phyloP scores from a whole-genome alignment of 1,284 basidiomycete species.

The Somion occarium region DNA sequence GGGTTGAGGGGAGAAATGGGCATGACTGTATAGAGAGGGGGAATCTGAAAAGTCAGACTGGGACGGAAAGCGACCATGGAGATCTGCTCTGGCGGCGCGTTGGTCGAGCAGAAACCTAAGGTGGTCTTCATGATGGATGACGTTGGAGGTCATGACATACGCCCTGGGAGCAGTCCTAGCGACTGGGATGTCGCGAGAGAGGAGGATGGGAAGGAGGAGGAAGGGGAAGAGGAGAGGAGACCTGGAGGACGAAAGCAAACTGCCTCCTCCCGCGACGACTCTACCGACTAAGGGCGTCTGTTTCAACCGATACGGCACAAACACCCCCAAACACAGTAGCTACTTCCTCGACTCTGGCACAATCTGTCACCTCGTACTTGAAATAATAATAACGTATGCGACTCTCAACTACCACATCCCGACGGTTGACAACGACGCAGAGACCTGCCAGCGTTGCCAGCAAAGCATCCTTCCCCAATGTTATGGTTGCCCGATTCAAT shows the following conservation, averaged over 20 bases:
- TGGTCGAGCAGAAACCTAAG: constrained; percentile 50
- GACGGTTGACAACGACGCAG: no score
- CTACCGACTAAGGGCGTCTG: no score
- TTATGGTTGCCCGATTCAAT: neutral
- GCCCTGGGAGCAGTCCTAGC: constrained; percentile 14
- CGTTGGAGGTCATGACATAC: constrained; percentile 27
- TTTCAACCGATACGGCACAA: constrained; percentile 2
- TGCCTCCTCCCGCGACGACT: constrained; percentile 1
- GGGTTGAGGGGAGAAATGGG: constrained; percentile 48
- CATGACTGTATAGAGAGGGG: constrained; percentile 61
- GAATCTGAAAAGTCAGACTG: constrained; percentile 57
- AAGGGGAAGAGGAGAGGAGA: constrained; percentile 4
- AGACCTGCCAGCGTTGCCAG: no score
- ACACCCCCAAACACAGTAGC: constrained; percentile 9
- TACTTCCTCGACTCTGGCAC: neutral
- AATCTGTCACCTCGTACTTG: neutral
- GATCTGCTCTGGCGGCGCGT: constrained; percentile 44
- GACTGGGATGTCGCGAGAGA: constrained; percentile 17
- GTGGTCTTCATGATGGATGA: constrained; percentile 39
- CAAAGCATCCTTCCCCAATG: no score
- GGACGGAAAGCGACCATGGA: constrained; percentile 45
- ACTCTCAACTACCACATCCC: no score
- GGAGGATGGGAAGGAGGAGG: constrained; percentile 10
- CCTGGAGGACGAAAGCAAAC: constrained; percentile 6
- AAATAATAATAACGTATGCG: neutral